Percentiles rank a stretch among this genome's conserved stretches.
Conservation (phyloP, 257 asterid genomes). For the Solanum bulbocastanum region DNA sequence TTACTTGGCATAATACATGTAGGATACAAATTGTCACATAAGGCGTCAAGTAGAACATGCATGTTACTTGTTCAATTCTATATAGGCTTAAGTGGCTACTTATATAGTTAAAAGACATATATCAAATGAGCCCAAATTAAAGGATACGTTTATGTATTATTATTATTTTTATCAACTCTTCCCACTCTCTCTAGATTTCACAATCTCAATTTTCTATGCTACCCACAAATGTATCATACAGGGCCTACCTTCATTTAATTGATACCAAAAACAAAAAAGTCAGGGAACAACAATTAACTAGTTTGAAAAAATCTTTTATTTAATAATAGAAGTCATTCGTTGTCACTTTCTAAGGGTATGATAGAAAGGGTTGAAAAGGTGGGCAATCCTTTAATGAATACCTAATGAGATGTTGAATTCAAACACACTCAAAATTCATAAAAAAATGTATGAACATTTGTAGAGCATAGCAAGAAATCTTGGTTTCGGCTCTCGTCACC, state of each 20-base stretch:
- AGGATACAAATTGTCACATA: too few relatives aligned
- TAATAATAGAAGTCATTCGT: background rate
- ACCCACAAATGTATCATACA: background rate
- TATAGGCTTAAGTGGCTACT: accelerated
- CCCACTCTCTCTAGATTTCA: background rate
- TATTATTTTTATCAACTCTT: accelerated
- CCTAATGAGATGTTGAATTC: accelerated
- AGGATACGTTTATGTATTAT: too few relatives aligned
- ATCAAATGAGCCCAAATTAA: background rate
- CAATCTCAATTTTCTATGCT: background rate
- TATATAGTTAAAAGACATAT: accelerated
- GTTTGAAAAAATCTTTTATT: too few relatives aligned
- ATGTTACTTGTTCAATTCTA: accelerated
- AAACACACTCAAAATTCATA: too few relatives aligned
- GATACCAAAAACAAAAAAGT: background rate
- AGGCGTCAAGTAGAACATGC: too few relatives aligned
- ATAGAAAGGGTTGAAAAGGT: background rate
- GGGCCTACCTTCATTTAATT: background rate
- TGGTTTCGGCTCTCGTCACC: accelerated
- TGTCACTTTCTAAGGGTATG: accelerated
- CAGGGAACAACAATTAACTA: background rate
- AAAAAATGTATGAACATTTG: accelerated
- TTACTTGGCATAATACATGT: too few relatives aligned
- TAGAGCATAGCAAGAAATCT: accelerated
- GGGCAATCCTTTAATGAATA: background rate